Conservation (phyloP, 176 grass and related monocot genomes). For the Eragrostis nindensis region DNA sequence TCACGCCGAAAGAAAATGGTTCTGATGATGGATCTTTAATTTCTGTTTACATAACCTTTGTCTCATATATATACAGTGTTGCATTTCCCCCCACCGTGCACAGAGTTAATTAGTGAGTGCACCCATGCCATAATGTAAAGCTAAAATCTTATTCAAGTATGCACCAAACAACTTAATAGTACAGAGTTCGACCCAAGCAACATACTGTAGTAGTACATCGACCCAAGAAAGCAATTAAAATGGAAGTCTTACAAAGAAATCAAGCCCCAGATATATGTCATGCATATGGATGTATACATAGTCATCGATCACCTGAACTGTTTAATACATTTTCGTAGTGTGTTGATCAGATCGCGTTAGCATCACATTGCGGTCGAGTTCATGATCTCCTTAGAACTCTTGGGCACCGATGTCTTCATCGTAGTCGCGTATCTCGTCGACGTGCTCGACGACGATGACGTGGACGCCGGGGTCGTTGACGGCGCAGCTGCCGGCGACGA, state of each 20-base stretch:
- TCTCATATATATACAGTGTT: background rate
- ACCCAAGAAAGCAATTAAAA: background rate
- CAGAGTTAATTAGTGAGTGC: background rate
- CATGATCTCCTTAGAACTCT: background rate
- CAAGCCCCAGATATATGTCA: background rate
- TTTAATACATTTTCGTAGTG: background rate
- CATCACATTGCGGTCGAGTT: background rate
- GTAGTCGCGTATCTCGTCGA: conserved; percentile 40
- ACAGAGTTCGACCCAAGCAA: background rate
- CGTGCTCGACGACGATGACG: conserved; percentile 60
- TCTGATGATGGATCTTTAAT: too few species aligned
- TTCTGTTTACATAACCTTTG: too few species aligned
- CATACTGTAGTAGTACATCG: background rate
- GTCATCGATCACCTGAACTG: background rate
- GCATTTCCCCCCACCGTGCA: too few species aligned
- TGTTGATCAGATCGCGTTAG: background rate
- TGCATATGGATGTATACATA: background rate
- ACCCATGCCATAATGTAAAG: background rate
- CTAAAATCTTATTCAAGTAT: background rate
- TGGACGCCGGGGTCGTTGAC: conserved; percentile 80
- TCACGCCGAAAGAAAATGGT: background rate
- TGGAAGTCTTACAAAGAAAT: background rate
- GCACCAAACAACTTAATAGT: background rate
- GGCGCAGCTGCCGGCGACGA: conserved; percentile 67
- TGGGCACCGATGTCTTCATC: conserved; percentile 26